phyloP scores from a whole-genome alignment of 2,329 filamentous ascomycete genomes.

The Neurospora crassa region DNA sequence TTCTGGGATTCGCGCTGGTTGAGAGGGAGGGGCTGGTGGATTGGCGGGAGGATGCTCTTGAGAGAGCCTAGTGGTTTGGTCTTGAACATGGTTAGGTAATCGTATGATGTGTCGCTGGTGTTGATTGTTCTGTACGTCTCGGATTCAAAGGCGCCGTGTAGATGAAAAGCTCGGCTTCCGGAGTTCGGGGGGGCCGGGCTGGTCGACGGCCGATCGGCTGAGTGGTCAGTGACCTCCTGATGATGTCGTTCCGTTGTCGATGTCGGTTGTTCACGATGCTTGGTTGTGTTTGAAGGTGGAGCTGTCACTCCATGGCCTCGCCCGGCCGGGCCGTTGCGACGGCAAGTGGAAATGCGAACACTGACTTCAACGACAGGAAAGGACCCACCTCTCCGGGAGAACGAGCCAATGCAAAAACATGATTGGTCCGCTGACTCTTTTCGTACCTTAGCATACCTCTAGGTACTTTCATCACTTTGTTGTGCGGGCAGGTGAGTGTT shows the following conservation, averaged over 20 bases:
- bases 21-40: conserved; percentile 44
- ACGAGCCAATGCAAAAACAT: background rate
- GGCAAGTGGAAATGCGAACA: background rate
- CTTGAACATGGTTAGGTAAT: conserved; percentile 23
- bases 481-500: background rate
- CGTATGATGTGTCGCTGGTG: background rate
- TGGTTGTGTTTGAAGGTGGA: background rate
- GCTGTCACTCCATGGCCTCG: background rate
- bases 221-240: background rate
- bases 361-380: background rate
- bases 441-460: background rate
- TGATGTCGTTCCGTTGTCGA: background rate
- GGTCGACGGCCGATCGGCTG: background rate
- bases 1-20: conserved; percentile 41
- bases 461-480: background rate
- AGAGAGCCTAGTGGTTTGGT: conserved; percentile 29
- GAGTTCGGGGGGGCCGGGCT: background rate
- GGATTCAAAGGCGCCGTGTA: background rate
- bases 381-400: background rate
- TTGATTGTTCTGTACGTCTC: background rate
- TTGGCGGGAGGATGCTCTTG: conserved; percentile 32
- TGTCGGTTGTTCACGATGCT: background rate
- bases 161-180: background rate
- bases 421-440: background rate
- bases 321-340: background rate